Evolutionary conservation across 768 basidiomycete species (phyloP).

Genomic region (Lactarius quietus): DNA sequence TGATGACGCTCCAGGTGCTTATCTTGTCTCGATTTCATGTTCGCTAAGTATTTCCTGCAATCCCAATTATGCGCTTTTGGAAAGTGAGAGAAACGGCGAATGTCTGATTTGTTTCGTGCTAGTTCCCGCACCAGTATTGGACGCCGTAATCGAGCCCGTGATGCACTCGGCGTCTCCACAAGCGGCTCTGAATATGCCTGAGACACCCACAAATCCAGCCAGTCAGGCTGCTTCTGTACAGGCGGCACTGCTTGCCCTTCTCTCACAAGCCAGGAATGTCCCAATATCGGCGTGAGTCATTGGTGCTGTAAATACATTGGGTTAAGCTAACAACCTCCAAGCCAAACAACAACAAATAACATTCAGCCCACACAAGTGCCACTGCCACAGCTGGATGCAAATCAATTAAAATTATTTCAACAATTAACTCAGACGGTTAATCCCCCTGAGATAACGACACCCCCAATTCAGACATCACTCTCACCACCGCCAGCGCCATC

Average conservation of each 20-base stretch:
- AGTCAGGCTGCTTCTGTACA: conserved; percentile 44
- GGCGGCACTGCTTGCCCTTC: conserved; percentile 62
- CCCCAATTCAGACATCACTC: conserved; percentile 27
- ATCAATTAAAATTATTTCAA: conserved; percentile 69
- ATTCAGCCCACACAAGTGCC: conserved; percentile 34
- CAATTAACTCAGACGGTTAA: conserved; percentile 64
- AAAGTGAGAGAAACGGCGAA: conserved; percentile 56
- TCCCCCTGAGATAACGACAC: conserved; percentile 27
- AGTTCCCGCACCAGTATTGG: conserved; percentile 25
- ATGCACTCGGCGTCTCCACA: conserved; percentile 22
- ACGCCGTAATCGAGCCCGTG: conserved; percentile 25
- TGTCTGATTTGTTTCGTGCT: conserved; percentile 44
- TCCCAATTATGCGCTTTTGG: conserved; percentile 50
- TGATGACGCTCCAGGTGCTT: conserved; percentile 78
- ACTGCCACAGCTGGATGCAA: conserved; percentile 41
- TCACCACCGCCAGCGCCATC: conserved; percentile 5
- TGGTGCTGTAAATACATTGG: conserved; percentile 2
- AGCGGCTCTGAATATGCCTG: conserved; percentile 27
- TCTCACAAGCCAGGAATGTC: conserved; percentile 60
- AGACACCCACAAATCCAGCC: conserved; percentile 31
- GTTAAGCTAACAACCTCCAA: conserved; percentile 28
- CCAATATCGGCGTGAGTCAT: conserved; percentile 40
- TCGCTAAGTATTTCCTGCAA: conserved; percentile 85
- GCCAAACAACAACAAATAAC: conserved; percentile 63
- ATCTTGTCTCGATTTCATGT: conserved; percentile 57